Percentiles rank a stretch among this genome's conserved stretches.
These are phyloP conservation scores for Lineolata rhizophorae DNA, from an alignment of 495 filamentous ascomycete genomes.

Conservation along the genomic window DNA sequence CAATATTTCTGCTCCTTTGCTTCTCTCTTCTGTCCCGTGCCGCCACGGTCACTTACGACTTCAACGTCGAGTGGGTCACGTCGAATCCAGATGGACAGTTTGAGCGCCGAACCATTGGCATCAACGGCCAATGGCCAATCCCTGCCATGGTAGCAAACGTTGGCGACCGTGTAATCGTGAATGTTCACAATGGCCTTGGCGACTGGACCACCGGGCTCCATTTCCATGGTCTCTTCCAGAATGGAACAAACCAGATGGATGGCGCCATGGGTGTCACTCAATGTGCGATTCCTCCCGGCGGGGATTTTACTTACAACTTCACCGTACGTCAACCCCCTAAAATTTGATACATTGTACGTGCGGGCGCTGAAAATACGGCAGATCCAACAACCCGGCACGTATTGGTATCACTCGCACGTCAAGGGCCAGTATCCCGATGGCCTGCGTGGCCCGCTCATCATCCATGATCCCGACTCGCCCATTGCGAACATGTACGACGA, in stretches of 20 bases:
- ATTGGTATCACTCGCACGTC: conserved; percentile 28
- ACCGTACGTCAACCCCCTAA: conserved; percentile 25
- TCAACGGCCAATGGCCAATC: conserved; percentile 64
- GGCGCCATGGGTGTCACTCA: conserved; percentile 46
- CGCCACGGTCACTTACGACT: conserved; percentile 52
- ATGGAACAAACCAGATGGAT: conserved; percentile 51
- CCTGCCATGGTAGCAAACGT: conserved; percentile 44
- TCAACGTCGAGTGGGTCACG: conserved; percentile 58
- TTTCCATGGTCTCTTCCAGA: conserved; percentile 63
- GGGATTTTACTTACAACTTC: conserved; percentile 53
- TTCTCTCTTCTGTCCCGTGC: conserved; percentile 22
- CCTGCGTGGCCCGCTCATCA: conserved; percentile 43
- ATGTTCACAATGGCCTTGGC: conserved; percentile 49
- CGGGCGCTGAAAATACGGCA: conserved; percentile 12
- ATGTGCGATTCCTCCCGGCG: conserved; percentile 42
- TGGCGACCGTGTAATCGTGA: conserved; percentile 50
- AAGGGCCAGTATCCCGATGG: conserved; percentile 57
- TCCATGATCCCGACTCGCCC: conserved; percentile 42
- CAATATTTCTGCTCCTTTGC: conserved; percentile 16
- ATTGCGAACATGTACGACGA: conserved; percentile 41
- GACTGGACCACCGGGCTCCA: conserved; percentile 50
- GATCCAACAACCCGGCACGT: conserved; percentile 47
- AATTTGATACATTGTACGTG: too few species aligned
- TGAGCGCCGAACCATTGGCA: conserved; percentile 47
- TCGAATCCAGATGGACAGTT: conserved; percentile 58